phyloP scores from a whole-genome alignment of 768 basidiomycete species.

The Vishniacozyma victoriae region DNA sequence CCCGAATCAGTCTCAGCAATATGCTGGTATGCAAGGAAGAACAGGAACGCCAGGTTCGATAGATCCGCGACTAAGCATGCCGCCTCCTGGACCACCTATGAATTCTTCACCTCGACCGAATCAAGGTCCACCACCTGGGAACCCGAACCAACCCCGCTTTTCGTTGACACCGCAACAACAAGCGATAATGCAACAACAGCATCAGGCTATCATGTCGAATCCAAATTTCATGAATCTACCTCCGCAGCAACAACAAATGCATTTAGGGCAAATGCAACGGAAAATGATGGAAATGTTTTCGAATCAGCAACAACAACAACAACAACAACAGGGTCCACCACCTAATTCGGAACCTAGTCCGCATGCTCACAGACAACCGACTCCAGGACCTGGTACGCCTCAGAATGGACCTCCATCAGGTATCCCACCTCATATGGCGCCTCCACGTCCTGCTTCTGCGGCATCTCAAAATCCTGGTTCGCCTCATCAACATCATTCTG shows the following conservation, averaged over 20 bases:
- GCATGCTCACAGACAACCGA: slow-evolving; percentile 31
- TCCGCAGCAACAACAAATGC: slow-evolving; percentile 17
- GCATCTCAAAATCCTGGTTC: slow-evolving; percentile 33
- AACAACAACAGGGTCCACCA: slow-evolving; percentile 12
- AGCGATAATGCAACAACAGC: slow-evolving; percentile 9
- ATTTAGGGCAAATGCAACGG: slow-evolving; percentile 15
- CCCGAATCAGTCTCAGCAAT: slow-evolving; percentile 13
- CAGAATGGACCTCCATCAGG: slow-evolving; percentile 28
- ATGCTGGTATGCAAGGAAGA: too few species aligned
- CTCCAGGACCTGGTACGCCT: slow-evolving; percentile 8
- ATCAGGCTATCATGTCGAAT: slow-evolving; percentile 3
- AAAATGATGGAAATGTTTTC: slow-evolving; percentile 10
- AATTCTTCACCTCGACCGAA: too few species aligned
- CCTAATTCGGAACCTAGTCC: slow-evolving; percentile 24
- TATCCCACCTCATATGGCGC: slow-evolving; percentile 35
- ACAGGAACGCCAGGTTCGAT: too few species aligned
- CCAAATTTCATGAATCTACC: slow-evolving; percentile 20
- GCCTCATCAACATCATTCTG: slow-evolving; percentile 19
- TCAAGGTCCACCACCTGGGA: too few species aligned
- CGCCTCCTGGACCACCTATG: too few species aligned
- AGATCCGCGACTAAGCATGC: too few species aligned
- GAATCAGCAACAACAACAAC: slow-evolving; percentile 23
- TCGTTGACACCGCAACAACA: slow-evolving; percentile 19
- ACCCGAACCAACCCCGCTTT: too few species aligned
- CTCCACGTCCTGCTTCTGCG: slow-evolving; percentile 34